phyloP scores from a whole-genome alignment of 2,329 filamentous ascomycete species.

The Pseudocercospora macadamiae region DNA sequence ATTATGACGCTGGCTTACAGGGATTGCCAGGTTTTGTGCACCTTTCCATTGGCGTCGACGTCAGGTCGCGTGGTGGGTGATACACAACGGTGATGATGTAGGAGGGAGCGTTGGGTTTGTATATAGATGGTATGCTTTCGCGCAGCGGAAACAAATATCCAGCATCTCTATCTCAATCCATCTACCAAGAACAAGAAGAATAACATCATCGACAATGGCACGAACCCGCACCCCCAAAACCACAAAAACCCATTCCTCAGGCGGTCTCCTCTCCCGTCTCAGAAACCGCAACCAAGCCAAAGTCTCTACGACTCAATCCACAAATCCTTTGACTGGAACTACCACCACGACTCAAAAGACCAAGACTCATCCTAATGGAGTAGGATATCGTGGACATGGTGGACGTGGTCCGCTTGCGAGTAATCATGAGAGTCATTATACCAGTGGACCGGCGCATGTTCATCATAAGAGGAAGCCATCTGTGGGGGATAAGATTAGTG shows the following conservation, averaged over 20 bases:
- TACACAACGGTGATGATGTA: not conserved
- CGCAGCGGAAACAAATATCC: not conserved
- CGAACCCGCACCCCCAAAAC: slow-evolving; percentile 42
- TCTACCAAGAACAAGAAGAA: not conserved
- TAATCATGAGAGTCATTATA: slow-evolving; percentile 29
- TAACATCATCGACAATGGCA: slow-evolving; percentile 21
- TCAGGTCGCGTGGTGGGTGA: slow-evolving; percentile 4
- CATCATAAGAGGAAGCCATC: slow-evolving; percentile 67
- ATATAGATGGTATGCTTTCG: not conserved
- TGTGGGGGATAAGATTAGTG: slow-evolving; percentile 76
- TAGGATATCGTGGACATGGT: slow-evolving; percentile 31
- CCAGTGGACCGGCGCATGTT: slow-evolving; percentile 44
- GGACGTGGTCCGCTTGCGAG: slow-evolving; percentile 30
- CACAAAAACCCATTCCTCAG: not conserved
- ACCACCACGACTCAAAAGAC: slow-evolving; percentile 44
- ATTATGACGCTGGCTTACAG: not conserved
- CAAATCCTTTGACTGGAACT: slow-evolving; percentile 43
- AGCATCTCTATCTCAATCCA: not conserved
- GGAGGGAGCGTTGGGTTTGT: not conserved
- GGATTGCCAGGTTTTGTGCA: slow-evolving; percentile 1
- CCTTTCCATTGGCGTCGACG: not conserved
- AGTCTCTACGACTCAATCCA: slow-evolving; percentile 47
- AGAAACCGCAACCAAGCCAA: slow-evolving; percentile 48
- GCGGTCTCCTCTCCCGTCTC: slow-evolving; percentile 56
- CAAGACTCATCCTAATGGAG: slow-evolving; percentile 34